Conservation (phyloP, 23 red algal genomes). For the Gracilaria vermiculophylla region DNA sequence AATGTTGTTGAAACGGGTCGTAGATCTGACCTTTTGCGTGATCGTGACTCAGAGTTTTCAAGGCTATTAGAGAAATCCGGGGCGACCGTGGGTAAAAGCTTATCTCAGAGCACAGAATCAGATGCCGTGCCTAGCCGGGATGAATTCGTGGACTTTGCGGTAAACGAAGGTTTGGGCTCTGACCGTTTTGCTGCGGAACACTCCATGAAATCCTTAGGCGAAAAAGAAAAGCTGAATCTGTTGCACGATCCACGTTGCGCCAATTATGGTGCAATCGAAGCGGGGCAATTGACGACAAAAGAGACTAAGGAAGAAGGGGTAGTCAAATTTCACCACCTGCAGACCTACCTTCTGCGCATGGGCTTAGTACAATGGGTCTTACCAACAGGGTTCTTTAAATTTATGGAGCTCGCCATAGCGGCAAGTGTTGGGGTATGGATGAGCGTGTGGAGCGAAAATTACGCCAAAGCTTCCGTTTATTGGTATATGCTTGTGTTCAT, state of each 20-base stretch:
- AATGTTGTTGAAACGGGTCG: conserved; percentile 42
- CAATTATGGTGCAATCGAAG: conserved; percentile 25
- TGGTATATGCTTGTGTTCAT: not conserved
- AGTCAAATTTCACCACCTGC: conserved; percentile 5
- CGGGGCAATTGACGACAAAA: conserved; percentile 5
- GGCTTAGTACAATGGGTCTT: conserved; percentile 30
- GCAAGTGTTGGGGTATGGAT: conserved; percentile 28
- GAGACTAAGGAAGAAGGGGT: conserved; percentile 30
- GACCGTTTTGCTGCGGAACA: no score
- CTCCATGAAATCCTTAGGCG: not conserved
- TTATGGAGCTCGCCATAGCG: not conserved
- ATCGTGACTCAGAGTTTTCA: conserved; percentile 45
- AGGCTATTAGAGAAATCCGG: conserved; percentile 20
- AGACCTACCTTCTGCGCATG: conserved; percentile 6
- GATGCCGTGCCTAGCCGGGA: not conserved
- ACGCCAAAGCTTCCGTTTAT: not conserved
- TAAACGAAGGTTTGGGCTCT: no score
- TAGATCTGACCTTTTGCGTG: conserved; percentile 2
- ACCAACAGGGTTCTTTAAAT: conserved; percentile 7
- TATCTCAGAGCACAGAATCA: not conserved
- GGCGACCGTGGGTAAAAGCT: not conserved
- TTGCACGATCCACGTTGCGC: not conserved
- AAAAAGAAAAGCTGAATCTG: not conserved
- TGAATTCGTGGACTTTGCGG: no score
- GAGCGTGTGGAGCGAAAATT: conserved; percentile 40